Evolutionary conservation across 169 alveolate genomes (phyloP).

Genomic region (Neospora caninum): DNA sequence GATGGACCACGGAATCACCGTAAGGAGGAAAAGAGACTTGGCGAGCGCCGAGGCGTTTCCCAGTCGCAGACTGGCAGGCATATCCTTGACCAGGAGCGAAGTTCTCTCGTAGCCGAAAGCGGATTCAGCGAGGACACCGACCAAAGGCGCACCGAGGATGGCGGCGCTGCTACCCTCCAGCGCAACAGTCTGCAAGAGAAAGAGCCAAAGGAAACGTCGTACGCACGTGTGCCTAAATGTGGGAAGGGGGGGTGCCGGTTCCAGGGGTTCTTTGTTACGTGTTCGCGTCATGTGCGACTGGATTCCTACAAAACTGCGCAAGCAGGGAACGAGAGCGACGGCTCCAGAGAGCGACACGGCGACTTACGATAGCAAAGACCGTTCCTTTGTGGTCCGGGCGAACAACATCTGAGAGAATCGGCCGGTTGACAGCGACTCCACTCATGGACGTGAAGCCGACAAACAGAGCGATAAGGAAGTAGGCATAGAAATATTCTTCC

Average conservation of each 20-base stretch:
- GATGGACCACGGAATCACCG: constrained; percentile 85
- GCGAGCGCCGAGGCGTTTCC: constrained; percentile 88
- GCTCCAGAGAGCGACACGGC: too few species aligned
- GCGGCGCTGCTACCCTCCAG: constrained; percentile 89
- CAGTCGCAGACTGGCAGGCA: constrained; percentile 79
- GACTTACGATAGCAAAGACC: constrained; percentile 82
- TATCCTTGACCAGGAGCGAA: constrained; percentile 77
- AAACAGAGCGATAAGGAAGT: constrained; percentile 74
- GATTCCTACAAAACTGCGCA: too few species aligned
- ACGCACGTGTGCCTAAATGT: too few species aligned
- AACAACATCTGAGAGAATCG: constrained; percentile 89
- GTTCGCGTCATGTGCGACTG: too few species aligned
- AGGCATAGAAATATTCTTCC: constrained; percentile 68
- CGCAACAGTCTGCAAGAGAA: constrained; percentile 78
- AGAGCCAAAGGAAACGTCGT: not conserved
- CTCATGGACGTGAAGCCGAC: constrained; percentile 90
- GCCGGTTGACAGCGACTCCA: constrained; percentile 90
- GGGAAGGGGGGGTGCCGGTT: too few species aligned
- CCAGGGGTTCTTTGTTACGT: too few species aligned
- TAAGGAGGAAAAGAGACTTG: constrained; percentile 79
- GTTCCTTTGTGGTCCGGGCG: constrained; percentile 90
- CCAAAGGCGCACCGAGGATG: constrained; percentile 87
- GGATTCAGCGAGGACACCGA: constrained; percentile 87
- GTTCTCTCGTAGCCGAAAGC: constrained; percentile 86
- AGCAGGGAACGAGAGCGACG: too few species aligned